Evolutionary conservation across 257 asterid genomes (phyloP), one percentile per base, ranked within the genome.

Genomic region (Echium plantagineum): DNA sequence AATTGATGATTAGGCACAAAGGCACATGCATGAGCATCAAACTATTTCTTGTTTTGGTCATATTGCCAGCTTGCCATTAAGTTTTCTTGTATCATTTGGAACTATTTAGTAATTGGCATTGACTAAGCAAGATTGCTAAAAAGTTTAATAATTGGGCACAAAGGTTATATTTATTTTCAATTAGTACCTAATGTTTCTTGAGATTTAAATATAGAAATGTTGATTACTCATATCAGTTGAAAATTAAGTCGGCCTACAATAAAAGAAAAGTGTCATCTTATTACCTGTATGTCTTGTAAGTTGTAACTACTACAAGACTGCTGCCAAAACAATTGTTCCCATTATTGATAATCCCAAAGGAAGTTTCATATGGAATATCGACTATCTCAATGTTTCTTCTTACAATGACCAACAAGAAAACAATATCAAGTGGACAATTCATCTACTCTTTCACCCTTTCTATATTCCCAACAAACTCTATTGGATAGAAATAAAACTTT

Each of bases 371-470:
- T 64, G 58, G 52, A 46, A 46, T 42, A 64, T 64, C 63, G 69
- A 17, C 12, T 20, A 18, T 64, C 54, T 35, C 48, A 61, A 42
- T 57, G 62, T 57, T 30, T 15, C 49, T 9, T 21, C 49, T 55
- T 20, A 35, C n/a, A 52, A n/a, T 21, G 31, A 3, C 9, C 28
- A 9, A 47, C 48, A 21, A 64, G 62, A 56, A 42, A 56, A 0
- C 49, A 24, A 0, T 10, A 26, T 5, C 46, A 6, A 42, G n/a
- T 13, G 21, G 24, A 61, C 17, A n/a, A 56, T 42, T 61, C 66
- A 75, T 24, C 63, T 52, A 62, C 46, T 63, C 24, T 64, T 71
- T 56, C 79, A 74, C 51, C 74, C 55, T 51, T 62, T 60, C 54
- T 53, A 19, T 19, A 59, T 16, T 46, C 5, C 35, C 20, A 35